phyloP scores from a whole-genome alignment of 176 grass and related monocot genomes.

The Carex pumila region DNA sequence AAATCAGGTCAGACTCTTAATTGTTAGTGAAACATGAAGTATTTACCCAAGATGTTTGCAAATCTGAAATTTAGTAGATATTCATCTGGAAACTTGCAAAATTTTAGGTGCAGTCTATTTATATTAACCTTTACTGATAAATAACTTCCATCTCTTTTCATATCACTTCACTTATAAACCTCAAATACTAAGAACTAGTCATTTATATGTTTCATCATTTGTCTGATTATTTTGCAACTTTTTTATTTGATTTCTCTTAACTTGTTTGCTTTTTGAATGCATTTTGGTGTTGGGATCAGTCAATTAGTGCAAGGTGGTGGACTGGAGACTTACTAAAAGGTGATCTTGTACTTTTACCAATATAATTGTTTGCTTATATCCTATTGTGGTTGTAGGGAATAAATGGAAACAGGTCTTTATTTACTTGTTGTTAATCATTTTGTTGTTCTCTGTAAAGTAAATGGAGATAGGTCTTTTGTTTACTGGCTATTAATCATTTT shows the following conservation, averaged over 20 bases:
- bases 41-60: not conserved
- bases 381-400: not conserved
- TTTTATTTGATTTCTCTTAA: not conserved
- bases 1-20: too few species aligned
- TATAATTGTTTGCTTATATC: not conserved
- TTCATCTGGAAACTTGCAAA: too few species aligned
- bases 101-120: not conserved
- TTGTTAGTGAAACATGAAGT: too few species aligned
- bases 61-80: not conserved
- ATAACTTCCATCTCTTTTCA: too few species aligned
- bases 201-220: too few species aligned
- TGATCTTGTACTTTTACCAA: not conserved
- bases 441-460: not conserved
- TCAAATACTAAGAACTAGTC: too few species aligned
- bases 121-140: not conserved
- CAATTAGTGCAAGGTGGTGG: not conserved
- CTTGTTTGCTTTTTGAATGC: not conserved
- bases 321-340: not conserved
- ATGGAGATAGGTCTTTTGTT: not conserved
- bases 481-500: not conserved
- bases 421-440: not conserved
- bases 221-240: not conserved
- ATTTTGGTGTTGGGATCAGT: not conserved
- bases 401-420: not conserved
- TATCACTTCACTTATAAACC: too few species aligned